Percentiles rank a stretch among this genome's conserved stretches.
Evolutionary conservation across 495 filamentous ascomycete genomes (phyloP).

Genomic region (Neurospora sp.): DNA sequence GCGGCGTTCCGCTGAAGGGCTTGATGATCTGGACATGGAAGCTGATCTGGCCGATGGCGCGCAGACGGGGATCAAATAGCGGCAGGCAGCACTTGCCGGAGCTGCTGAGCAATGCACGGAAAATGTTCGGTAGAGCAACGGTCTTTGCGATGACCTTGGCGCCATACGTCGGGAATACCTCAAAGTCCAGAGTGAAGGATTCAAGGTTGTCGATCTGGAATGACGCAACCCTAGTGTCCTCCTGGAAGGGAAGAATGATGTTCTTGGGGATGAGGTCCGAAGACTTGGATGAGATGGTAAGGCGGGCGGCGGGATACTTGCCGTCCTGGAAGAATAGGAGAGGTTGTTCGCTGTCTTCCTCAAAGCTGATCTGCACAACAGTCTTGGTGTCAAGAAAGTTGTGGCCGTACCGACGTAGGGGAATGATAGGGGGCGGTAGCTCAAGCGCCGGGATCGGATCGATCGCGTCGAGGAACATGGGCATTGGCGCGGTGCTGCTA

Average conservation of each 20-base stretch:
- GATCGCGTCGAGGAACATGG: constrained; percentile 55
- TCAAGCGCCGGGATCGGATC: constrained; percentile 90
- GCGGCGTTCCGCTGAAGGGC: constrained; percentile 83
- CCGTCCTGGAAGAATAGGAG: constrained; percentile 88
- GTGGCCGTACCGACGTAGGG: constrained; percentile 86
- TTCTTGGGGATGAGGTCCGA: constrained; percentile 95
- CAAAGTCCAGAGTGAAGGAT: constrained; percentile 90
- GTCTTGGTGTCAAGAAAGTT: constrained; percentile 98
- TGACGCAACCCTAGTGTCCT: constrained; percentile 82
- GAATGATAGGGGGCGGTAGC: constrained; percentile 92
- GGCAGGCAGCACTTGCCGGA: constrained; percentile 76
- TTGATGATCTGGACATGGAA: constrained; percentile 96
- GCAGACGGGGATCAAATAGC: constrained; percentile 82
- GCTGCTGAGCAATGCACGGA: constrained; percentile 61
- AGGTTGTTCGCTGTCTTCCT: constrained; percentile 56
- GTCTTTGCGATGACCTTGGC: constrained; percentile 95
- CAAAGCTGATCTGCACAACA: constrained; percentile 83
- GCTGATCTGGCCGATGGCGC: constrained; percentile 87
- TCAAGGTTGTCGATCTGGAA: constrained; percentile 93
- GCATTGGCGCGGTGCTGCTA: constrained; percentile 42
- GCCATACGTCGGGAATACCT: constrained; percentile 94
- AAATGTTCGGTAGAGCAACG: constrained; percentile 78
- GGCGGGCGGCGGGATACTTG: constrained; percentile 87
- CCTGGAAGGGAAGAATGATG: constrained; percentile 87
- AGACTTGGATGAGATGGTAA: constrained; percentile 91